Evolutionary conservation across 495 filamentous ascomycete species (phyloP).

Genomic region (Penicillium paradoxum): DNA sequence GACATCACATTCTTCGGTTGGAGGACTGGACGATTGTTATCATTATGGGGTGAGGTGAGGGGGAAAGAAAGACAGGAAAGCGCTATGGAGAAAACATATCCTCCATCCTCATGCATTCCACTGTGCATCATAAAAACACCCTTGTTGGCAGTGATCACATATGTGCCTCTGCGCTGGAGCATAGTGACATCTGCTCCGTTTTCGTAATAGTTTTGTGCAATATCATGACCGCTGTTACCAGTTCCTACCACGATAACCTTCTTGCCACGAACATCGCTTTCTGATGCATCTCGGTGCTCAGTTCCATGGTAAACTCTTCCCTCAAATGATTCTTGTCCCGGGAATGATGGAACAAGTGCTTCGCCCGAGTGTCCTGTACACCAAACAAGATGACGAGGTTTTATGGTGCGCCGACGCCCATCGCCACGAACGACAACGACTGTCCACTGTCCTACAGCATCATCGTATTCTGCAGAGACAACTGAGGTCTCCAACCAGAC

Average conservation of each 20-base stretch:
- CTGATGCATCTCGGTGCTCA: constrained; percentile 36
- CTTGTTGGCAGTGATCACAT: constrained; percentile 60
- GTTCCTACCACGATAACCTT: constrained; percentile 76
- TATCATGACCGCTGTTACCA: constrained; percentile 81
- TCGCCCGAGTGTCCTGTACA: constrained; percentile 51
- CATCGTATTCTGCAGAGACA: constrained; percentile 49
- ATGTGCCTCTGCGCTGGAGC: constrained; percentile 71
- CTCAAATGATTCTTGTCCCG: constrained; percentile 41
- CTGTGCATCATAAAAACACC: constrained; percentile 53
- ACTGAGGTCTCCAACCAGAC: constrained; percentile 61
- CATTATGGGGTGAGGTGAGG: background rate
- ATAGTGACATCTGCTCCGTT: constrained; percentile 72
- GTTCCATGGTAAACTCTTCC: constrained; percentile 46
- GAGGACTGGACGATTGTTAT: constrained; percentile 19
- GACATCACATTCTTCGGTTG: constrained; percentile 61
- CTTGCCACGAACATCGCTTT: constrained; percentile 46
- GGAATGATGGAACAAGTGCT: constrained; percentile 41
- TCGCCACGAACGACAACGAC: constrained; percentile 49
- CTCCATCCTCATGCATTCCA: constrained; percentile 58
- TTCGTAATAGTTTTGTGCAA: constrained; percentile 76
- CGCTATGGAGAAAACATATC: constrained; percentile 28
- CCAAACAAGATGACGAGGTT: constrained; percentile 44
- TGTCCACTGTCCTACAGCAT: constrained; percentile 52
- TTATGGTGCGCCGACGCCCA: constrained; percentile 34
- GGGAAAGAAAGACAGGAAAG: background rate